Conservation (phyloP, 371 early-diverging fungal species). For the Mucor velutinosus region DNA sequence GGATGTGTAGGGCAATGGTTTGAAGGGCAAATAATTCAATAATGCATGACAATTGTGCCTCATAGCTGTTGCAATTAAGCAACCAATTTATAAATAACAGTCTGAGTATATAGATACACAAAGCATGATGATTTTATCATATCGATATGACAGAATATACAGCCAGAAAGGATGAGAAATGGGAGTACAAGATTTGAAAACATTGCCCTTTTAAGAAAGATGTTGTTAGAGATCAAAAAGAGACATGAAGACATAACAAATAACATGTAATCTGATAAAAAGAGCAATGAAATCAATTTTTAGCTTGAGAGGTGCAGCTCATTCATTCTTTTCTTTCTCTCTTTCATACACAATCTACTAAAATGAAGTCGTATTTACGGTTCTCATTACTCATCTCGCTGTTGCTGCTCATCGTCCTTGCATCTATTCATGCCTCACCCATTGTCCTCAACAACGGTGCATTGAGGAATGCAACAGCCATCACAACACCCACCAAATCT, state of each 20-base stretch:
- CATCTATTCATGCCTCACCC: background rate
- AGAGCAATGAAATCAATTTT: background rate
- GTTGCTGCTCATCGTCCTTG: background rate
- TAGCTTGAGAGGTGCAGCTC: background rate
- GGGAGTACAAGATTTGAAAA: background rate
- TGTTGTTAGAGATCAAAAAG: constrained; percentile 7
- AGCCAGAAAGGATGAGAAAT: background rate
- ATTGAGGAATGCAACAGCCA: background rate
- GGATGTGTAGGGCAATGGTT: too few relatives aligned
- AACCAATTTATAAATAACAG: too few relatives aligned
- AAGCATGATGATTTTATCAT: background rate
- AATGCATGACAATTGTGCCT: background rate
- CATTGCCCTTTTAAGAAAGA: constrained; percentile 16
- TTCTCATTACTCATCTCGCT: background rate
- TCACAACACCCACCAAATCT: background rate
- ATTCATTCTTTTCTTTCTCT: background rate
- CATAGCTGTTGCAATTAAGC: background rate
- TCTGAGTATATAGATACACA: background rate
- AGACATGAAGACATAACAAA: background rate
- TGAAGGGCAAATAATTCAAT: too few relatives aligned
- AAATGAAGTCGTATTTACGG: background rate
- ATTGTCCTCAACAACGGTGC: background rate
- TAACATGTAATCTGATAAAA: background rate
- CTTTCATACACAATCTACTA: background rate
- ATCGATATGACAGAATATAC: background rate